Evolutionary conservation across 805 yeast genomes (phyloP), one percentile per base, ranked within the genome.

Genomic region (Sugiyamaella floridensis): DNA sequence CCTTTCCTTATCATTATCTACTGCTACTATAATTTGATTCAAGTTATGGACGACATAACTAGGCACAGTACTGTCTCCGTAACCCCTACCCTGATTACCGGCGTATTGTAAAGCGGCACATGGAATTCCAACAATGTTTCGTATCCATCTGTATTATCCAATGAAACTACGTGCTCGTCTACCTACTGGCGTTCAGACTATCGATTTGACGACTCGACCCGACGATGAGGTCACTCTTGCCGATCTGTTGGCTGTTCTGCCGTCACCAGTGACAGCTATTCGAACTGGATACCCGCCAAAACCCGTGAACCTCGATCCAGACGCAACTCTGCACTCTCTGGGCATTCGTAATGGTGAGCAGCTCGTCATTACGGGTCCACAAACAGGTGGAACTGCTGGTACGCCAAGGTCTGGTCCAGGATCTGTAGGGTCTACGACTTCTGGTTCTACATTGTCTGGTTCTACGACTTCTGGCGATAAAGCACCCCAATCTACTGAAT

Each of bases 261-360:
- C 48, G 2, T 52, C 29, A 0, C 19, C 55, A 15, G 51, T 59
- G 2, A 47, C 50, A 16, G 63, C 54, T 22, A 63, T 83, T 49
- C 76, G 77, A 55, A 66, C 59, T 45, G 89, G 90, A 1, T 84
- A 76, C 61, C 92, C 90, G 0, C 86, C 86, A 1, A 76, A 71
- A 54, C 56, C 67, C 1, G 52, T 83, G 1, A 71, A 69, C 22
- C 53, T 73, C 7, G 53, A 56, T 4, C 64, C 64, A 20, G 55
- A 52, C 10, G 40, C 47, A 12, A 45, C 51, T 1, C 50, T 62
- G 11, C 62, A 57, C 1, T 77, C 72, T 1, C 56, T 75, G 6
- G 83, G 83, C 0, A 69, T 85, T 12, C 67, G 71, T 45, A 69
- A 75, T 50, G 89, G 89, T 2, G 90, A 85, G 51, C 83, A 77